These are phyloP conservation scores for Somion occarium DNA, from an alignment of 1,284 basidiomycete genomes.

Conservation along the genomic window DNA sequence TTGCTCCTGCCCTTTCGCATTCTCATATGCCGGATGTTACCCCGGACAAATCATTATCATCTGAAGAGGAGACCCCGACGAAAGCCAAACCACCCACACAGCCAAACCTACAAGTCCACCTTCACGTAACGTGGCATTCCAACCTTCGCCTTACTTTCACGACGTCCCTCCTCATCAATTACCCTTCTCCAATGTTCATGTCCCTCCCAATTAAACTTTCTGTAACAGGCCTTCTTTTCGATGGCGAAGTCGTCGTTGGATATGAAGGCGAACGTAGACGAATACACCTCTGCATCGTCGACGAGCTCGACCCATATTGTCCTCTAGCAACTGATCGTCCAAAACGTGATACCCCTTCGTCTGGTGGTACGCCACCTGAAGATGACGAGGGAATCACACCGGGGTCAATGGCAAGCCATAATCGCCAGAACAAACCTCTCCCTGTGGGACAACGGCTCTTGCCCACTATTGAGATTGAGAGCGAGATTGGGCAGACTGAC, in stretches of 20 bases:
- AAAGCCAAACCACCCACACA: conserved; percentile 31
- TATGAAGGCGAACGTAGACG: conserved; percentile 82
- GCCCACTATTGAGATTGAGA: conserved; percentile 92
- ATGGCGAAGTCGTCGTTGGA: conserved; percentile 85
- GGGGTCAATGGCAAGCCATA: conserved; percentile 12
- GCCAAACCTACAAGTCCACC: conserved; percentile 73
- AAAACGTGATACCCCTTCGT: conserved; percentile 38
- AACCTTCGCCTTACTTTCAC: conserved; percentile 79
- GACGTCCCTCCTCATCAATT: conserved; percentile 95
- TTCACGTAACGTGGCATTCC: conserved; percentile 73
- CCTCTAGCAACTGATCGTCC: conserved; percentile 49
- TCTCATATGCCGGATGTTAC: background rate
- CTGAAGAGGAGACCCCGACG: background rate
- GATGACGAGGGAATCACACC: conserved; percentile 36
- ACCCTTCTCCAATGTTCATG: conserved; percentile 94
- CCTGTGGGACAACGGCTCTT: conserved; percentile 83
- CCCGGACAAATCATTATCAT: background rate
- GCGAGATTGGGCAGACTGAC: conserved; percentile 93
- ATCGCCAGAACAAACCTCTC: conserved; percentile 46
- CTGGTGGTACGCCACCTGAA: conserved; percentile 25
- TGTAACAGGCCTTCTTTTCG: conserved; percentile 84
- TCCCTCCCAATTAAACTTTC: conserved; percentile 89
- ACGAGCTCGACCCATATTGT: conserved; percentile 79
- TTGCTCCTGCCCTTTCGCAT: background rate
- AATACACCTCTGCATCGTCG: conserved; percentile 85